Conservation (phyloP, 805 yeast species). For the Yarrowia bubula region DNA sequence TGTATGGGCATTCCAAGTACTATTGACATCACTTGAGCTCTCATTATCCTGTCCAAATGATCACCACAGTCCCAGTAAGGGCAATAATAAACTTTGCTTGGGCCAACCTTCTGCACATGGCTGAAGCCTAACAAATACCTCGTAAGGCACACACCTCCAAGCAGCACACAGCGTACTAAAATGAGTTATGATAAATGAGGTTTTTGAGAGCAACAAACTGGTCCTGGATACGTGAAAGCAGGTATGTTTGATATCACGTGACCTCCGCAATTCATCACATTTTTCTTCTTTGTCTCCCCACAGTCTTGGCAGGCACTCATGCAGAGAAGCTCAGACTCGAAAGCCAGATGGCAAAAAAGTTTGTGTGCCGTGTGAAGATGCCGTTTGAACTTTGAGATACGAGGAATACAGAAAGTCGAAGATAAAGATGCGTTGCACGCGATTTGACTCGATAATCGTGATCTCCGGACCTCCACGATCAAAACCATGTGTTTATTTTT, state of each 20-base stretch:
- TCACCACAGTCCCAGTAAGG: no score
- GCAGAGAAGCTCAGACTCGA: constrained; percentile 3
- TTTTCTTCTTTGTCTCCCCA: background rate
- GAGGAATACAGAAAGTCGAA: no score
- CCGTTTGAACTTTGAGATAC: background rate
- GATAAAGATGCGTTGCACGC: background rate
- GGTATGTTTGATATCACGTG: no score
- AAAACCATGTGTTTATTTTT: background rate
- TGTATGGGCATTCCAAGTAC: no score
- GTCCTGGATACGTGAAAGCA: no score
- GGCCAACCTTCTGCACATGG: background rate
- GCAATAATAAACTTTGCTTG: background rate
- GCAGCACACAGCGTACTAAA: background rate
- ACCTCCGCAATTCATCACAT: no score
- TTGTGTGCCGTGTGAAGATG: background rate
- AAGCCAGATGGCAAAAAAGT: background rate
- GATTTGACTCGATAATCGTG: background rate
- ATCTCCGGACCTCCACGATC: background rate
- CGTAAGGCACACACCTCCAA: background rate
- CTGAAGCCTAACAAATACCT: background rate
- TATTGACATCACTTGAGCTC: no score
- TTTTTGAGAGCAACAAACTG: no score
- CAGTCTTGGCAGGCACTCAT: constrained; percentile 1
- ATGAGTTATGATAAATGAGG: no score
- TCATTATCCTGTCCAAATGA: no score